Percentiles rank a stretch among this genome's conserved stretches.
These are phyloP conservation scores for Citeromyces matritensis DNA, from an alignment of 805 yeast species.

Conservation along the genomic window DNA sequence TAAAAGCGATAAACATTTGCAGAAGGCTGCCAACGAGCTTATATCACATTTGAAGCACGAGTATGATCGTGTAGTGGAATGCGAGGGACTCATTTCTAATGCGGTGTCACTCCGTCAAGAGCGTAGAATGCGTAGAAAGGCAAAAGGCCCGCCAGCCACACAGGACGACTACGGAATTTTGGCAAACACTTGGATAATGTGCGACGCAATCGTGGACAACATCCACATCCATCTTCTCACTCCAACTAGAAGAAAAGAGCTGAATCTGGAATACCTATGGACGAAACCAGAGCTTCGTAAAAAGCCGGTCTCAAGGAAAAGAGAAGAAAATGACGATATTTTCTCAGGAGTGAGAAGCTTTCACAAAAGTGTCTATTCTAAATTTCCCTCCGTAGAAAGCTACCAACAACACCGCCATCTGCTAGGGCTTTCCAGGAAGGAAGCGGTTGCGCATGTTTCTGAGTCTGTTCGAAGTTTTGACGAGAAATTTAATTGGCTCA, in stretches of 20 bases:
- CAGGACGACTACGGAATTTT: constrained; percentile 40
- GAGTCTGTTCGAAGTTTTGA: too few species aligned
- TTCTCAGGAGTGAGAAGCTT: constrained; percentile 28
- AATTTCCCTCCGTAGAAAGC: too few species aligned
- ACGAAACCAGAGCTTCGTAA: constrained; percentile 22
- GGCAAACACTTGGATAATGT: constrained; percentile 72
- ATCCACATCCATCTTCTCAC: constrained; percentile 66
- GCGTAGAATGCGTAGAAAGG: constrained; percentile 36
- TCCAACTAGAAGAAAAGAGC: constrained; percentile 43
- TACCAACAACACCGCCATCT: too few species aligned
- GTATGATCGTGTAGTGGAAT: constrained; percentile 9
- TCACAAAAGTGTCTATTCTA: too few species aligned
- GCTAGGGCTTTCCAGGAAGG: too few species aligned
- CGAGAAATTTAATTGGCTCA: too few species aligned
- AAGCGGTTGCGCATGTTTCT: too few species aligned
- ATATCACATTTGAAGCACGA: constrained; percentile 41
- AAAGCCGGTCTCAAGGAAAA: constrained; percentile 3
- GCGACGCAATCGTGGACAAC: constrained; percentile 50
- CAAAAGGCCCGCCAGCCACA: constrained; percentile 35
- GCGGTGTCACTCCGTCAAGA: constrained; percentile 34
- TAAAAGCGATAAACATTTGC: constrained; percentile 60
- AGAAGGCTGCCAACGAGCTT: constrained; percentile 51
- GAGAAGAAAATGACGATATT: constrained; percentile 19
- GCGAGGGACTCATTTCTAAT: constrained; percentile 61
- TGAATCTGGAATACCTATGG: constrained; percentile 66